Evolutionary conservation across 2,329 filamentous ascomycete genomes (phyloP).

Genomic region (Rutstroemia sp.): DNA sequence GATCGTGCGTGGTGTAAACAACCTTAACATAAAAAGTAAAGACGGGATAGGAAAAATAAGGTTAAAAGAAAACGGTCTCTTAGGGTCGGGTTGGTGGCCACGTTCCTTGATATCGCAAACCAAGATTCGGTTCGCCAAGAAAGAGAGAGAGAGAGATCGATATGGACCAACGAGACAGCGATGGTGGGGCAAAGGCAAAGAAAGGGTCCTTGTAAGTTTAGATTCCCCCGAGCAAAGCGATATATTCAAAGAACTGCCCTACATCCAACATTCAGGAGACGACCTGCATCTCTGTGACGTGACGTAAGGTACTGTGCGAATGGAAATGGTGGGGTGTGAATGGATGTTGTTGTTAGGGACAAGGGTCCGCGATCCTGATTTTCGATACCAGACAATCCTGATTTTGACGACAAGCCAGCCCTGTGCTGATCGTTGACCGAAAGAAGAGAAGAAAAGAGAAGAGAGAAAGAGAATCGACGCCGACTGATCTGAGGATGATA

Average conservation of each 20-base stretch:
- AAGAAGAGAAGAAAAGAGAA: too few species aligned
- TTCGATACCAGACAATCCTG: too few species aligned
- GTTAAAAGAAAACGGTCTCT: background rate
- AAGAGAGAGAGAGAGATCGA: background rate
- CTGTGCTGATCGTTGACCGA: too few species aligned
- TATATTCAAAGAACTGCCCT: slow-evolving; percentile 5
- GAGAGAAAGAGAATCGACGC: too few species aligned
- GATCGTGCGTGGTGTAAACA: background rate
- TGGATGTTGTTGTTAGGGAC: background rate
- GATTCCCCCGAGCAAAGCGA: background rate
- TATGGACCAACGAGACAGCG: background rate
- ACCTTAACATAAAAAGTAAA: background rate
- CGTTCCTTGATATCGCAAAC: slow-evolving; percentile 3
- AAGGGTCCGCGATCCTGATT: background rate
- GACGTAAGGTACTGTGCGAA: background rate
- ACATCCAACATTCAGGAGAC: slow-evolving; percentile 7
- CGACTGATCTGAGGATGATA: too few species aligned
- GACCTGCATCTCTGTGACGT: slow-evolving; percentile 22
- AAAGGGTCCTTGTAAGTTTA: background rate
- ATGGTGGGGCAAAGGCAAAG: background rate
- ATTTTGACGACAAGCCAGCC: too few species aligned
- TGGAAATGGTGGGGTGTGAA: background rate
- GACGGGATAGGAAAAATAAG: background rate
- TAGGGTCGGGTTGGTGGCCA: background rate
- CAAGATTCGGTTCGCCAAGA: background rate